Evolutionary conservation across 2,329 filamentous ascomycete genomes (phyloP).

Genomic region (Aspergillus quadrilineatus): DNA sequence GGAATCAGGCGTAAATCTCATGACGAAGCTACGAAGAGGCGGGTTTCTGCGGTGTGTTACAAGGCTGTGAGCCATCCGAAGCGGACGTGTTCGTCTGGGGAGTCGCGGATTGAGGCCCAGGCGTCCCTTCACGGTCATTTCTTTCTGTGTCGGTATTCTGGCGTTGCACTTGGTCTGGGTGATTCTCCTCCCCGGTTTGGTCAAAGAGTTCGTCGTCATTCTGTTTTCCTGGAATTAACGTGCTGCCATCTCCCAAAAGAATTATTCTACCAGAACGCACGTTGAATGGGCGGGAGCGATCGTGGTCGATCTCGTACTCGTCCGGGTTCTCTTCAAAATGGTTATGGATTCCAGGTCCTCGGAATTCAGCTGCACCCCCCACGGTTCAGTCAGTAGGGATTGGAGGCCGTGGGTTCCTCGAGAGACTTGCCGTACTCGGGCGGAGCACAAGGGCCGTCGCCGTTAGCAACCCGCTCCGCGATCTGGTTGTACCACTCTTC

Average conservation of each 20-base stretch:
- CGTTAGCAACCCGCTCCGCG: constrained; percentile 87
- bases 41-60: constrained; percentile 28
- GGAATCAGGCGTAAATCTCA: constrained; percentile 13
- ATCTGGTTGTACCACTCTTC: constrained; percentile 99
- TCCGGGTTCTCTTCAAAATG: constrained; percentile 75
- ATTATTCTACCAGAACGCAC: constrained; percentile 82
- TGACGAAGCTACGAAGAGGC: constrained; percentile 28
- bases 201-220: constrained; percentile 94
- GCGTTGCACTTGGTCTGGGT: constrained; percentile 79
- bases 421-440: constrained; percentile 95
- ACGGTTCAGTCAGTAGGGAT: constrained; percentile 41
- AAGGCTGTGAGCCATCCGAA: constrained; percentile 37
- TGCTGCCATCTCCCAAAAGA: constrained; percentile 90
- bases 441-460: constrained; percentile 96
- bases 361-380: constrained; percentile 69
- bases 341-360: constrained; percentile 77
- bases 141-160: constrained; percentile 39
- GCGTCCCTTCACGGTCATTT: constrained; percentile 52
- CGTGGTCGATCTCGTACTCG: constrained; percentile 53
- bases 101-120: constrained; percentile 45
- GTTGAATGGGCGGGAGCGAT: constrained; percentile 65
- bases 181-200: constrained; percentile 79
- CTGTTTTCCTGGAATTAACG: constrained; percentile 76
- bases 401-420: constrained; percentile 43
- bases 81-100: constrained; percentile 21